Base-by-base conservation (phyloP, 768 basidiomycete genomes). In the Chalciporus piperatus region DNA sequence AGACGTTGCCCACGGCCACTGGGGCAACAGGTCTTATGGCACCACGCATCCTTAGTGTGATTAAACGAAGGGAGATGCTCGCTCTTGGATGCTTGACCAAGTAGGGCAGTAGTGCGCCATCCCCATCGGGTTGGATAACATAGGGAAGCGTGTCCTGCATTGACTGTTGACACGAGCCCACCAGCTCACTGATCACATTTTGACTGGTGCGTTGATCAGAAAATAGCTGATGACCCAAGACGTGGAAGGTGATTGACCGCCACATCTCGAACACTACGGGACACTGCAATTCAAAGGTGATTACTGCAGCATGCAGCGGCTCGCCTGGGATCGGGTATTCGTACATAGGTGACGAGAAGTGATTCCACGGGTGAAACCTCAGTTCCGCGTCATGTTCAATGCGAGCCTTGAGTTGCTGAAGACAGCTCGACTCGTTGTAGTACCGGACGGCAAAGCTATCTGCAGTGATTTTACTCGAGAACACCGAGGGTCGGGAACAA, bases 291-390 rank as follows among this genome's bases (percentile, higher is more conserved):
- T 79, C 76, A 41, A 79, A 78, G 2, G 76, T 59, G 2, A 67
- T 59, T 0, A 59, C 55, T 45, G 70, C 60, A 0, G 62, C 60
- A 8, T 55, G 37, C 11, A 57, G 9, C 4, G 11, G 14, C 14
- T 59, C 37, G 2, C 48, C 27, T 7, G 77, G 69, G n/a, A 76
- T 51, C 1, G 72, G 77, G 75, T 73, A 76, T 50, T 75, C 77
- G 42, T 72, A 65, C 7, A 72, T 56, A 2, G 19, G 7, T 17
- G 76, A 76, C 0, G 4, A 17, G 16, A 40, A 9, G 41, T 27
- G 17, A 42, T 19, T 12, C 4, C n/a, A 42, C 58, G 60, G 1
- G 22, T 10, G 52, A 60, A 62, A 3, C 46, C 49, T 8, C 55
- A 35, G 3, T 20, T 14, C 37, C 9, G 67, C 72, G 10, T 54